Percentiles rank a stretch among this genome's conserved stretches.
These are phyloP conservation scores for Dictyostelium firmibasis DNA, from an alignment of 78 protist species.

Conservation along the genomic window DNA sequence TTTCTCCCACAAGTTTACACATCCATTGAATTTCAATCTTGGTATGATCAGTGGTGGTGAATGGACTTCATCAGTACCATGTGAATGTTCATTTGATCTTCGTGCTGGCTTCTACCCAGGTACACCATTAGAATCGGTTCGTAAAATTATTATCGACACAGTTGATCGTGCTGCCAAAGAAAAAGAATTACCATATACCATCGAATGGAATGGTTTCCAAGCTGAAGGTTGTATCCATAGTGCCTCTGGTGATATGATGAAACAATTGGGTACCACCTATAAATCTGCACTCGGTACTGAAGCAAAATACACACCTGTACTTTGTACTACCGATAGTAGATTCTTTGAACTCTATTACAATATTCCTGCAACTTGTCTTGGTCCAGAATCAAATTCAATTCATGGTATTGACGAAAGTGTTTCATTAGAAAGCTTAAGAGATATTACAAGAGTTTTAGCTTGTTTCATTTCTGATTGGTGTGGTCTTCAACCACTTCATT, in stretches of 20 bases:
- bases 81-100: conserved; percentile 63
- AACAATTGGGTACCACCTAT: conserved; percentile 3
- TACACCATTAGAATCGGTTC: background rate
- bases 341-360: conserved; percentile 55
- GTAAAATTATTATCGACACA: background rate
- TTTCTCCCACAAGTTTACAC: conserved; percentile 19
- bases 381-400: conserved; percentile 60
- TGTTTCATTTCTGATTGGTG: conserved; percentile 78
- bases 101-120: conserved; percentile 79
- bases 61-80: conserved; percentile 67
- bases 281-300: conserved; percentile 16
- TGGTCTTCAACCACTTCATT: conserved; percentile 65
- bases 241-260: background rate
- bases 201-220: conserved; percentile 78
- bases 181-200: background rate
- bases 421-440: conserved; percentile 50
- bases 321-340: conserved; percentile 67
- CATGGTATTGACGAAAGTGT: conserved; percentile 80
- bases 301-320: conserved; percentile 17
- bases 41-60: conserved; percentile 73
- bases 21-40: conserved; percentile 59
- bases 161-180: conserved; percentile 44
- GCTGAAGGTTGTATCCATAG: conserved; percentile 50
- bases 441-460: conserved; percentile 59
- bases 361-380: conserved; percentile 65